These are phyloP conservation scores for Edaphochlamys debaryana DNA, from an alignment of 139 green algal genomes.

Conservation along the genomic window DNA sequence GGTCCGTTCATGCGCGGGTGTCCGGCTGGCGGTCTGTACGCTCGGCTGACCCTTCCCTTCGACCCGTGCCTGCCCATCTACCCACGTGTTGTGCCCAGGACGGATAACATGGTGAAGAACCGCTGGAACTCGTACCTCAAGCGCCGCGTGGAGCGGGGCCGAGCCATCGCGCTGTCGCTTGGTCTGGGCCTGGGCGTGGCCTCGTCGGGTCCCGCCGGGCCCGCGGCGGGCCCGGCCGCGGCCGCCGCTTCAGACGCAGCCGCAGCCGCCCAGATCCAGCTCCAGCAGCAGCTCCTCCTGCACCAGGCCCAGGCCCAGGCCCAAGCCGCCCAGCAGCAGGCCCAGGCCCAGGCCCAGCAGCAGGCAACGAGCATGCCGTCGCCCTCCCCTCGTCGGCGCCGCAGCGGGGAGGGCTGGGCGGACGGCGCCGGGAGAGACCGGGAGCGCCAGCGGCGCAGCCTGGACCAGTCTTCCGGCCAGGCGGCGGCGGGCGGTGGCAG, in stretches of 20 bases:
- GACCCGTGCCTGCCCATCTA: too few species aligned
- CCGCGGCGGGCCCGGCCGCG: background rate
- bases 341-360: too few species aligned
- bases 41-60: too few species aligned
- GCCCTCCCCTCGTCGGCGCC: background rate
- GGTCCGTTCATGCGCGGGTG: too few species aligned
- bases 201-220: background rate
- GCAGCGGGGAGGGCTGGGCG: background rate
- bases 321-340: too few species aligned
- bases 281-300: background rate
- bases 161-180: slow-evolving; percentile 12
- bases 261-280: background rate
- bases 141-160: slow-evolving; percentile 47
- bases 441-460: background rate
- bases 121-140: slow-evolving; percentile 75
- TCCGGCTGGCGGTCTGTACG: too few species aligned
- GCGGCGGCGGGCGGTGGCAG: too few species aligned
- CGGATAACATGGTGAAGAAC: slow-evolving; percentile 79
- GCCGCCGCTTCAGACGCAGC: background rate
- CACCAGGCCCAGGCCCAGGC: background rate
- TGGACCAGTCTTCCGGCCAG: too few species aligned
- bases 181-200: background rate
- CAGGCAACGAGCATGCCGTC: too few species aligned
- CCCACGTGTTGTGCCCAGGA: slow-evolving; percentile 72
- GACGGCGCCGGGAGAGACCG: background rate